Evolutionary conservation across 1,284 basidiomycete species (phyloP), one percentile per base, ranked within the genome.

Genomic region (Hymenochaete sp.): DNA sequence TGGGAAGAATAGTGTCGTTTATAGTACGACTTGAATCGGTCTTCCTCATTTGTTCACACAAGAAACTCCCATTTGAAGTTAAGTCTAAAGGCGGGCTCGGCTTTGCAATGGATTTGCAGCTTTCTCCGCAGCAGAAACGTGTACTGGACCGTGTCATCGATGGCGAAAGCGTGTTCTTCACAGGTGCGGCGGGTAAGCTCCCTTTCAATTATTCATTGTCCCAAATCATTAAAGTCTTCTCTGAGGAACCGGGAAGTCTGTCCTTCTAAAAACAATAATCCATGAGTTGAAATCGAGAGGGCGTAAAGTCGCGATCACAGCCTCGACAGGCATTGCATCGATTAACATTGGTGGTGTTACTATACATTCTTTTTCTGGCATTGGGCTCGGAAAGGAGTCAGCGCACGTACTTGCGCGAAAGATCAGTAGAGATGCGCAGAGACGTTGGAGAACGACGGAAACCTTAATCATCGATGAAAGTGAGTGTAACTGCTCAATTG

Each of bases 91-190:
- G n/a, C n/a, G n/a, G n/a, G n/a, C n/a, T n/a, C n/a, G n/a, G n/a
- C n/a, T n/a, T n/a, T n/a, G n/a, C n/a, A n/a, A n/a, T n/a, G 5
- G 6, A 35, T 19, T 6, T 35, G 4, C 5, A 35, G 8, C 60
- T 73, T 16, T 72, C 71, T 7, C 53, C 57, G 2, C 79, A 85
- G 55, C 82, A 86, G 56, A 66, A 67, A 48, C 59, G 64, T 24
- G 73, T 86, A 2, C 59, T 83, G 31, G 56, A 70, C 27, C 69
- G 76, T 19, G 74, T 82, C 9, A 63, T 71, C 36, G 63, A 67
- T 8, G 77, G 77, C 3, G 67, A 73, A 55, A 86, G 71, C 51
- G 73, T 88, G 5, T 90, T 90, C 66, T 90, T 88, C 65, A 90
- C 86, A 0, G 86, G 86, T 8, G 79, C 79, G 43, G 86, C 82